These are phyloP conservation scores for Ceratocystiopsis sp. DNA, from an alignment of 2,329 filamentous ascomycete genomes.

Conservation along the genomic window DNA sequence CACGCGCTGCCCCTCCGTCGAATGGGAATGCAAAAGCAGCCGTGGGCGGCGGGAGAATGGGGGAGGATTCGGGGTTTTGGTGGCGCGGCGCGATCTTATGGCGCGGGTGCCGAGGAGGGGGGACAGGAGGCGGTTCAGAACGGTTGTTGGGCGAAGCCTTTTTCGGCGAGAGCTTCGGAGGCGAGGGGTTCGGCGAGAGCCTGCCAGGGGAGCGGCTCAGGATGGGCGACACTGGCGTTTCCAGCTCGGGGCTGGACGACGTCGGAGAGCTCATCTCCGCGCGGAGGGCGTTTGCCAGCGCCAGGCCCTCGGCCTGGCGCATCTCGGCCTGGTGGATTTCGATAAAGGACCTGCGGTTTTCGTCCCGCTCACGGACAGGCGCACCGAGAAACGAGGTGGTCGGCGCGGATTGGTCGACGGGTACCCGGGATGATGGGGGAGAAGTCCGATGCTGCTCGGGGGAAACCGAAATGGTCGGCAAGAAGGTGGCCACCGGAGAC, in stretches of 20 bases:
- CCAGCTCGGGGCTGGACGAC: slow-evolving; percentile 10
- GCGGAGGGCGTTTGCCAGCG: slow-evolving; percentile 34
- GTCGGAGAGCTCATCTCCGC: slow-evolving; percentile 16
- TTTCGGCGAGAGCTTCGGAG: neutral
- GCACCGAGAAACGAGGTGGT: neutral
- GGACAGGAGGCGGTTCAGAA: neutral
- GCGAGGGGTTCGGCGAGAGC: slow-evolving; percentile 1
- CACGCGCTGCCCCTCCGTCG: no score
- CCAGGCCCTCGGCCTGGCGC: slow-evolving; percentile 41
- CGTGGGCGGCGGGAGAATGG: slow-evolving; percentile 2
- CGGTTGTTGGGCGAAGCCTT: neutral
- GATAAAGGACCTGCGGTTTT: slow-evolving; percentile 39
- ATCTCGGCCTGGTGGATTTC: slow-evolving; percentile 42
- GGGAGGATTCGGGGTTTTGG: slow-evolving; percentile 2
- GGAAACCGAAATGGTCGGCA: no score
- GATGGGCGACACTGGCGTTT: slow-evolving; percentile 1
- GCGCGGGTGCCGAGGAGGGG: slow-evolving; percentile 6
- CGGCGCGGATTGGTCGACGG: no score
- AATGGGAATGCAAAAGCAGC: neutral
- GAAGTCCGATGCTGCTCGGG: no score
- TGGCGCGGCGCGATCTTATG: neutral
- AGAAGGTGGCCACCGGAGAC: neutral
- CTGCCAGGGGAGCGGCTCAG: neutral
- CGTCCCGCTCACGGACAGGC: slow-evolving; percentile 24
- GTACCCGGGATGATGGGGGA: no score